Percentiles rank a stretch among this genome's conserved stretches.
These are phyloP conservation scores for Onygenales sp. DNA, from an alignment of 2,329 filamentous ascomycete species.

Conservation along the genomic window DNA sequence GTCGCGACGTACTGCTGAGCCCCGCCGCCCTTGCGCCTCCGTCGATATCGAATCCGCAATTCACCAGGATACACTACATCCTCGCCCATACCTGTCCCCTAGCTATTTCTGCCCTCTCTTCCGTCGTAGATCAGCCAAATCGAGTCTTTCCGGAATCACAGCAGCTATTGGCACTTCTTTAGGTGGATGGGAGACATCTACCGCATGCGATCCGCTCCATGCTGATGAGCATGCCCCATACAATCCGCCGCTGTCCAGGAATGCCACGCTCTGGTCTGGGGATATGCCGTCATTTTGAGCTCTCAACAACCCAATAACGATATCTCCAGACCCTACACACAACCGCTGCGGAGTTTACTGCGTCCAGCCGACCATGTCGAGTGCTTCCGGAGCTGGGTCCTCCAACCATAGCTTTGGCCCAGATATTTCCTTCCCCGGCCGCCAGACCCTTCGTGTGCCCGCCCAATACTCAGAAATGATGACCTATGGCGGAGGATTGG, in stretches of 20 bases:
- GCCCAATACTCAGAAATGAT: background rate
- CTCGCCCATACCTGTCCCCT: no score
- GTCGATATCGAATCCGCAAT: no score
- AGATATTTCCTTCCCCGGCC: background rate
- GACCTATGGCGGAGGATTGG: background rate
- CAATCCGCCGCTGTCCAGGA: background rate
- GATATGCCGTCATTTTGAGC: background rate
- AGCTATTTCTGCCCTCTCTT: no score
- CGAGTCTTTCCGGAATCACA: no score
- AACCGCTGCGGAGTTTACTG: background rate
- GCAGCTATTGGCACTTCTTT: background rate
- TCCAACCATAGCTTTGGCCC: background rate
- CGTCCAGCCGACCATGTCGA: background rate
- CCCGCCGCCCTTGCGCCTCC: no score
- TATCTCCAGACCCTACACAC: background rate
- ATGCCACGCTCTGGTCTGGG: background rate
- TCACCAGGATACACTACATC: no score
- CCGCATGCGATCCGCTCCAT: background rate
- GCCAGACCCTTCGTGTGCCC: constrained; percentile 1
- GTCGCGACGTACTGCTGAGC: no score
- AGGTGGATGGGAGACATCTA: background rate
- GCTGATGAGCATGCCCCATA: background rate
- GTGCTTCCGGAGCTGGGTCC: background rate
- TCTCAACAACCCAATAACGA: background rate
- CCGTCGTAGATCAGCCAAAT: no score